Percentiles rank a stretch among this genome's conserved stretches.
phyloP scores from a whole-genome alignment of 768 basidiomycete genomes.

The Leccinum disarticulatum region DNA sequence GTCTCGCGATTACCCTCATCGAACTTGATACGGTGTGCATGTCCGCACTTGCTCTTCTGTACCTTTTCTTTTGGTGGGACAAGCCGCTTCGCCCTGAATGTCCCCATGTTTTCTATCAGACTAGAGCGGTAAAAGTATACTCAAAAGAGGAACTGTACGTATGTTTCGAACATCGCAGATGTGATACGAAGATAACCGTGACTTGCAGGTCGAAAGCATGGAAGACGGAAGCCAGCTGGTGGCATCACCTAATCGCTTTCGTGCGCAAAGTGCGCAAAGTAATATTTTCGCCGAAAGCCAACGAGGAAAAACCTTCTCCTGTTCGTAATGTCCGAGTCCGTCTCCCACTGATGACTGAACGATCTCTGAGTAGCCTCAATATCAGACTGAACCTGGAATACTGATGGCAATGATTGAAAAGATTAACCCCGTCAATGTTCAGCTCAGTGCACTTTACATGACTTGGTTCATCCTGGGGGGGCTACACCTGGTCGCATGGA shows the following conservation, averaged over 20 bases:
- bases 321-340: not conserved
- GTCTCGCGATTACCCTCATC: not conserved
- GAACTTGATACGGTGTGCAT: slow-evolving; percentile 1
- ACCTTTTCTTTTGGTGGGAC: not conserved
- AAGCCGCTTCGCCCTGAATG: not conserved
- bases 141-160: not conserved
- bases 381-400: not conserved
- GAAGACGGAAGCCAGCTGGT: not conserved
- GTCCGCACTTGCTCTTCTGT: not conserved
- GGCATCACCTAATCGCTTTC: not conserved
- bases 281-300: no score
- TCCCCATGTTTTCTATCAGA: not conserved
- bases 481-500: not conserved
- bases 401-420: not conserved
- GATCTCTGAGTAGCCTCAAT: not conserved
- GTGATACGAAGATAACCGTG: not conserved
- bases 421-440: not conserved
- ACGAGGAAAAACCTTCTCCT: not conserved
- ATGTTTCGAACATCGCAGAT: not conserved
- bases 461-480: not conserved
- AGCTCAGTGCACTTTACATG: not conserved
- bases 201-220: not conserved
- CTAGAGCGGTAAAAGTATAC: not conserved
- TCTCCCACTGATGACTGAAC: not conserved
- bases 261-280: not conserved